These are phyloP conservation scores for Penicillium polonicum DNA, from an alignment of 2,329 filamentous ascomycete genomes.

Conservation along the genomic window DNA sequence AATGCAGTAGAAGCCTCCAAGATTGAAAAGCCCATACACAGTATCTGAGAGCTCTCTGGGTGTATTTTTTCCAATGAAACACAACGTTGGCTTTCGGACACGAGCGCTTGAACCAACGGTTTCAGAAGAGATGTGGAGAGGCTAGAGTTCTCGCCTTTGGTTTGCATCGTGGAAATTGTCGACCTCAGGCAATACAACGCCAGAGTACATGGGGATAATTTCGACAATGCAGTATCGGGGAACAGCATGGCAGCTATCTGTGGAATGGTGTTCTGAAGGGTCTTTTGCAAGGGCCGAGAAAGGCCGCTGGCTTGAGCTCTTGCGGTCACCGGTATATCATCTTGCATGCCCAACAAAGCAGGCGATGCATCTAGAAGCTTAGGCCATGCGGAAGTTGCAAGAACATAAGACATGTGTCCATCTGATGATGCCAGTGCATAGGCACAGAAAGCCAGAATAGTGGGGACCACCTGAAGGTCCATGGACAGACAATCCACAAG, in stretches of 20 bases:
- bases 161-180: conserved; percentile 33
- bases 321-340: conserved; percentile 29
- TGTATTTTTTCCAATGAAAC: background rate
- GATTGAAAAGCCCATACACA: conserved; percentile 36
- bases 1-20: conserved; percentile 40
- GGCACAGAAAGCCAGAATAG: conserved; percentile 34
- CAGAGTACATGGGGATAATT: conserved; percentile 34
- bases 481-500: conserved; percentile 63
- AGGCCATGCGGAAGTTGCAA: conserved; percentile 32
- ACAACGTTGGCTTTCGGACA: conserved; percentile 12
- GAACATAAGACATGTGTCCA: conserved; percentile 30
- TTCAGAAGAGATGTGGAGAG: conserved; percentile 30
- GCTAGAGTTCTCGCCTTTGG: conserved; percentile 30
- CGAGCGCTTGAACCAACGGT: conserved; percentile 32
- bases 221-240: conserved; percentile 16
- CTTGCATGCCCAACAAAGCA: conserved; percentile 28
- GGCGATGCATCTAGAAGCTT: conserved; percentile 32
- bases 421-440: conserved; percentile 33
- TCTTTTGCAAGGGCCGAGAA: conserved; percentile 32
- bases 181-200: conserved; percentile 35
- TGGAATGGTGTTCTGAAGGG: conserved; percentile 29
- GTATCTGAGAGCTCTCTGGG: conserved; percentile 23
- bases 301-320: conserved; percentile 25
- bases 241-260: conserved; percentile 28
- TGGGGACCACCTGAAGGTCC: conserved; percentile 54